These are phyloP conservation scores for Didymella lethalis DNA, from an alignment of 2,329 filamentous ascomycete genomes.

Conservation along the genomic window DNA sequence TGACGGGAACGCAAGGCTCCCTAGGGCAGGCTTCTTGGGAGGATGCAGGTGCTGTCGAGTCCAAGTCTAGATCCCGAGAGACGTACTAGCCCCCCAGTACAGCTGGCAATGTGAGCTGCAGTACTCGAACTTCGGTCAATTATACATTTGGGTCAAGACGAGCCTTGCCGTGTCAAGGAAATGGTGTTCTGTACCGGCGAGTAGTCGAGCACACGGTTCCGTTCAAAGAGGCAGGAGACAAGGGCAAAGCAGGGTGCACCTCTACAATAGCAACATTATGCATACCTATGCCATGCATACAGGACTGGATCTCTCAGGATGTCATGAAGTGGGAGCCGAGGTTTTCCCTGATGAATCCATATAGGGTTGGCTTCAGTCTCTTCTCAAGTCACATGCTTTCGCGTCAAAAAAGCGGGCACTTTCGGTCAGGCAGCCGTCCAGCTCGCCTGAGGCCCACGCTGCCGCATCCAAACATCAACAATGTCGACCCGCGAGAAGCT, in stretches of 20 bases:
- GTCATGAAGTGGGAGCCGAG: no score
- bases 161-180: not conserved
- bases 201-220: not conserved
- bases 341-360: not conserved
- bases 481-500: slow-evolving; percentile 1
- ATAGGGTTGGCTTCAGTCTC: not conserved
- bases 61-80: slow-evolving; percentile 2
- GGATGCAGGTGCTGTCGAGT: not conserved
- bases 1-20: not conserved
- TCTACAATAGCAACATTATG: not conserved
- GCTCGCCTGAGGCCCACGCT: not conserved
- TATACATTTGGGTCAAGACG: not conserved
- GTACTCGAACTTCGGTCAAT: not conserved
- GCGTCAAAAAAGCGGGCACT: not conserved
- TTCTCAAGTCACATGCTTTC: slow-evolving; percentile 6
- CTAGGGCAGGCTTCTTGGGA: not conserved
- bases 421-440: slow-evolving; percentile 9
- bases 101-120: not conserved
- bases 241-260: not conserved
- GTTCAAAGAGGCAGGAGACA: not conserved
- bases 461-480: slow-evolving; percentile 1
- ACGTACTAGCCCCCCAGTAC: not conserved
- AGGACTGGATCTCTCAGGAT: no score
- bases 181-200: not conserved
- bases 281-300: not conserved